Evolutionary conservation across 768 basidiomycete species (phyloP).

Genomic region (Hygrocybe coccinea): DNA sequence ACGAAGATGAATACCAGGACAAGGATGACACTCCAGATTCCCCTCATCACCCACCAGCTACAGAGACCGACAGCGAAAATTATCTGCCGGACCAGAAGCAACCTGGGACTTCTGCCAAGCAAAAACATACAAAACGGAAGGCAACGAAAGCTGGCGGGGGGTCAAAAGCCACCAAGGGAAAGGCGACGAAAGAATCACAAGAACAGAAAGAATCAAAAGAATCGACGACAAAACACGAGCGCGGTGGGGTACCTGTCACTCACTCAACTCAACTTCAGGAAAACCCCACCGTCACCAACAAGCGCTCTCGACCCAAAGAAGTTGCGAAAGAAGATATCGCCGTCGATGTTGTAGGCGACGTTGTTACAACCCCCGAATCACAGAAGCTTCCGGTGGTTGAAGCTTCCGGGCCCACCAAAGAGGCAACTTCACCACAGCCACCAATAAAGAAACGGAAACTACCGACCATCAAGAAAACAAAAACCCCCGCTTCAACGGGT

Average conservation of each 20-base stretch:
- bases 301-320: slow-evolving; percentile 30
- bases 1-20: slow-evolving; percentile 16
- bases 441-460: slow-evolving; percentile 61
- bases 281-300: slow-evolving; percentile 24
- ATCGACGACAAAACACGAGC: slow-evolving; percentile 45
- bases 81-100: slow-evolving; percentile 4
- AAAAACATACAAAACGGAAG: slow-evolving; percentile 8
- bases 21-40: slow-evolving; percentile 20
- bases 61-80: slow-evolving; percentile 18
- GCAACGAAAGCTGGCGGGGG: neutral
- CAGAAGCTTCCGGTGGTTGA: slow-evolving; percentile 21
- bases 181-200: slow-evolving; percentile 31
- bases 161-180: slow-evolving; percentile 11
- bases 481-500: slow-evolving; percentile 24
- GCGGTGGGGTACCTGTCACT: slow-evolving; percentile 24
- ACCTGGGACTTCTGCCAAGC: slow-evolving; percentile 15
- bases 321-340: slow-evolving; percentile 26
- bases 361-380: slow-evolving; percentile 15
- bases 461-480: slow-evolving; percentile 66
- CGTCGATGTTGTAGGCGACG: slow-evolving; percentile 29
- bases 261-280: slow-evolving; percentile 1
- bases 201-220: slow-evolving; percentile 35
- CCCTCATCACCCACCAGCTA: slow-evolving; percentile 16
- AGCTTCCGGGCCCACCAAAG: slow-evolving; percentile 18
- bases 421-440: slow-evolving; percentile 30